Conservation (phyloP, 2,329 filamentous ascomycete genomes). For the Hymenoscyphus fraxineus region DNA sequence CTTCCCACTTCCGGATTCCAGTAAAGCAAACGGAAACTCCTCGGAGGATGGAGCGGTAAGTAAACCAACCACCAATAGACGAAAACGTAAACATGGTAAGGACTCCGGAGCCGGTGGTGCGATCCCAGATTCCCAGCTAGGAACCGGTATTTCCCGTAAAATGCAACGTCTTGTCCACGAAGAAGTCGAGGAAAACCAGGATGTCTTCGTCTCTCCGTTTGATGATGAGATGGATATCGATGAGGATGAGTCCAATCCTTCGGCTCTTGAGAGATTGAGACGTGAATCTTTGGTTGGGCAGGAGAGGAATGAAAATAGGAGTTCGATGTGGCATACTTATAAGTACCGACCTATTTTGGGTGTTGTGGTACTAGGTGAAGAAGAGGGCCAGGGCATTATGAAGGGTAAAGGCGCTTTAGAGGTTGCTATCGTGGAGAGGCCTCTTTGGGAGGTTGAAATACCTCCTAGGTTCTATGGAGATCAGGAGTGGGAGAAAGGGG, state of each 20-base stretch:
- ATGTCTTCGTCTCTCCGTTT: conserved; percentile 34
- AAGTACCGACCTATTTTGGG: conserved; percentile 95
- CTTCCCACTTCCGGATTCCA: conserved; percentile 42
- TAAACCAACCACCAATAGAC: conserved; percentile 33
- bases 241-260: conserved; percentile 31
- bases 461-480: conserved; percentile 66
- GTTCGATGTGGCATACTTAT: conserved; percentile 68
- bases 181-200: conserved; percentile 39
- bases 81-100: conserved; percentile 28
- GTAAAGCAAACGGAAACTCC: conserved; percentile 12
- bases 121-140: conserved; percentile 38
- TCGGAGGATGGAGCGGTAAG: conserved; percentile 22
- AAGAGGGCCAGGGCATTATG: conserved; percentile 8
- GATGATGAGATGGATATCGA: conserved; percentile 39
- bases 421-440: conserved; percentile 83
- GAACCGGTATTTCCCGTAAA: conserved; percentile 39
- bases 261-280: conserved; percentile 19
- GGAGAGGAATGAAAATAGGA: conserved; percentile 10
- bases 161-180: conserved; percentile 37
- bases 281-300: conserved; percentile 17
- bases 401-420: conserved; percentile 50
- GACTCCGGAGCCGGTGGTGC: conserved; percentile 53
- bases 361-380: conserved; percentile 45
- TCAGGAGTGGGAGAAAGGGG: conserved; percentile 45
- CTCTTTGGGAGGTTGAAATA: conserved; percentile 76